These are phyloP conservation scores for Beauveria asiatica DNA, from an alignment of 2,329 filamentous ascomycete genomes.

Conservation along the genomic window DNA sequence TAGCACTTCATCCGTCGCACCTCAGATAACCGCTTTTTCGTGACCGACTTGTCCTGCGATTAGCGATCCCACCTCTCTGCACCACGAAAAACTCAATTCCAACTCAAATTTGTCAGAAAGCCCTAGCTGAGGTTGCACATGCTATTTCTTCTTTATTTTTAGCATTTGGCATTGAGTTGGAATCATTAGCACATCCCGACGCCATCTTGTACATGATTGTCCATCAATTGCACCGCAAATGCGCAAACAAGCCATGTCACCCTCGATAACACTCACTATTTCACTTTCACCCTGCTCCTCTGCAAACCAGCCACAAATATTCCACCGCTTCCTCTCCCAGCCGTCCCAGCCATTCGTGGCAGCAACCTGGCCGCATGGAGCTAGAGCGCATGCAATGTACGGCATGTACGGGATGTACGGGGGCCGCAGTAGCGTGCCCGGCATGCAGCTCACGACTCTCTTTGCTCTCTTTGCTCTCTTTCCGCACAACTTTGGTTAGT, in stretches of 20 bases:
- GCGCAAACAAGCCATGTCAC: not conserved
- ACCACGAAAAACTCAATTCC: not conserved
- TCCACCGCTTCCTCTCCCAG: not conserved
- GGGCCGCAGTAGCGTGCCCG: not conserved
- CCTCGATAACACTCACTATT: not conserved
- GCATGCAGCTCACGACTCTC: not conserved
- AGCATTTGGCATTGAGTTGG: not conserved
- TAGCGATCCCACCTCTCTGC: not conserved
- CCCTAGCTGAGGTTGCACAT: not conserved
- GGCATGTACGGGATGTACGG: not conserved
- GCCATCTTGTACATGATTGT: not conserved
- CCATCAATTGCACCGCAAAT: not conserved
- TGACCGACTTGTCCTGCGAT: not conserved
- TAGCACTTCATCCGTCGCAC: not conserved
- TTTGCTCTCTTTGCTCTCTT: not conserved
- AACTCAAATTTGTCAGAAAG: not conserved
- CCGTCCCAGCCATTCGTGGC: not conserved
- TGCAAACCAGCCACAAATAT: not conserved
- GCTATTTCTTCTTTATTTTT: not conserved
- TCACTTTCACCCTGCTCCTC: not conserved
- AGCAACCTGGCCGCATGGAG: not conserved
- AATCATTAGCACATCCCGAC: not conserved
- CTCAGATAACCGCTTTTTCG: not conserved
- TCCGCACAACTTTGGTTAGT: not conserved
- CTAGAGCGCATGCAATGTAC: not conserved